These are phyloP conservation scores for Leersia perrieri DNA, from an alignment of 176 grass and related monocot genomes.

Conservation along the genomic window DNA sequence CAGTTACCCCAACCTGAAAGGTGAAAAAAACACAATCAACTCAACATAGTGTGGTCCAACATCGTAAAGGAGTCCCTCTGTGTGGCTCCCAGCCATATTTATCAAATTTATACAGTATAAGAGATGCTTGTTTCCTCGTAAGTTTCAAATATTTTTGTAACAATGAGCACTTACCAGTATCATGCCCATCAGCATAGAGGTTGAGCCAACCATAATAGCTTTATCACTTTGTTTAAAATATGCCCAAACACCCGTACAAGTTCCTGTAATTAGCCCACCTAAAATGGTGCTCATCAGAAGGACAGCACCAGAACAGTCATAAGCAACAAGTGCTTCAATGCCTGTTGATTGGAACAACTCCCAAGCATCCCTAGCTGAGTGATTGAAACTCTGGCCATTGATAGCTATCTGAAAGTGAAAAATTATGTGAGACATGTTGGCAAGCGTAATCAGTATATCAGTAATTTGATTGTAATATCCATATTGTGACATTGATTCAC, in stretches of 20 bases:
- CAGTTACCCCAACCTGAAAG: constrained; percentile 75
- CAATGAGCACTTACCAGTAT: constrained; percentile 72
- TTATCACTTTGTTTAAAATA: constrained; percentile 89
- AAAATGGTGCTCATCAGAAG: constrained; percentile 91
- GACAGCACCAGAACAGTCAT: constrained; percentile 96
- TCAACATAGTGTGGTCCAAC: not conserved
- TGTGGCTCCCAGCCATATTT: not conserved
- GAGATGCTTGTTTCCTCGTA: constrained; percentile 1
- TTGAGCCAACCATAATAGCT: constrained; percentile 85
- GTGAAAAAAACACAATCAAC: constrained; percentile 14
- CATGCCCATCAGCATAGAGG: constrained; percentile 92
- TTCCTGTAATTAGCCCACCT: constrained; percentile 91
- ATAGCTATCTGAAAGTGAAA: constrained; percentile 73
- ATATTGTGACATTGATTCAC: not conserved
- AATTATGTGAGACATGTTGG: constrained; percentile 22
- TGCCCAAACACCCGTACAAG: constrained; percentile 81
- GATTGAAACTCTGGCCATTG: constrained; percentile 86
- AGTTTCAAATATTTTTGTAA: not conserved
- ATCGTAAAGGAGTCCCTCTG: not conserved
- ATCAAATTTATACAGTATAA: not conserved
- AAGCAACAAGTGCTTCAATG: constrained; percentile 86
- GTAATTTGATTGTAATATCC: constrained; percentile 4
- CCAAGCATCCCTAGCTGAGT: constrained; percentile 94
- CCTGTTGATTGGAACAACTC: constrained; percentile 97
- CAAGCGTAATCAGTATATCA: not conserved